A percentile compares a stretch with the other conserved stretches of the same genome.
Conservation (phyloP, 805 yeast species). For the Metahyphopichia silvanorum region DNA sequence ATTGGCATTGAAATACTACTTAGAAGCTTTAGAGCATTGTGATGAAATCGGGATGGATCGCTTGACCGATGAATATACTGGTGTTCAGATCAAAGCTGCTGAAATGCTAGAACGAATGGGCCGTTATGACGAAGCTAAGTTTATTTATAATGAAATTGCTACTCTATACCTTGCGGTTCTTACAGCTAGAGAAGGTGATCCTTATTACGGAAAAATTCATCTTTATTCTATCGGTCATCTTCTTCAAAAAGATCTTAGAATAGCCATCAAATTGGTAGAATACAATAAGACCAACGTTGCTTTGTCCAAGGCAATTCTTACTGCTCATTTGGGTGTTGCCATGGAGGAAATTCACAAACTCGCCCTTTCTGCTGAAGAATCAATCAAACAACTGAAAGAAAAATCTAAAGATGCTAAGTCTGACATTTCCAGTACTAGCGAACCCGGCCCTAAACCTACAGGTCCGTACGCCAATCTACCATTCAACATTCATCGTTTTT, state of each 20-base stretch:
- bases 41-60: slow-evolving; percentile 52
- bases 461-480: not conserved
- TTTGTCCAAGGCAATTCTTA: slow-evolving; percentile 52
- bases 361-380: no score
- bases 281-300: slow-evolving; percentile 45
- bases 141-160: slow-evolving; percentile 64
- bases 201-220: slow-evolving; percentile 16
- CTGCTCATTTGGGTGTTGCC: slow-evolving; percentile 63
- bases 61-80: slow-evolving; percentile 79
- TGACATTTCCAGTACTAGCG: not conserved
- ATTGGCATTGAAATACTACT: slow-evolving; percentile 67
- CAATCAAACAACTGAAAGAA: no score
- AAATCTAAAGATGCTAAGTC: not conserved
- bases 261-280: slow-evolving; percentile 66
- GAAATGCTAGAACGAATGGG: slow-evolving; percentile 79
- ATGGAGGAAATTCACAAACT: slow-evolving; percentile 63
- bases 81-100: slow-evolving; percentile 81
- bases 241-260: slow-evolving; percentile 67
- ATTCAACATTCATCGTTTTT: not conserved
- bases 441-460: no score
- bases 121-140: slow-evolving; percentile 60
- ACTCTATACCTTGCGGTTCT: slow-evolving; percentile 55
- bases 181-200: slow-evolving; percentile 30
- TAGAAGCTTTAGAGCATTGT: slow-evolving; percentile 69
- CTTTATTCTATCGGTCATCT: slow-evolving; percentile 47